phyloP scores from a whole-genome alignment of 345 rosid genomes.

The Garcia nutans region DNA sequence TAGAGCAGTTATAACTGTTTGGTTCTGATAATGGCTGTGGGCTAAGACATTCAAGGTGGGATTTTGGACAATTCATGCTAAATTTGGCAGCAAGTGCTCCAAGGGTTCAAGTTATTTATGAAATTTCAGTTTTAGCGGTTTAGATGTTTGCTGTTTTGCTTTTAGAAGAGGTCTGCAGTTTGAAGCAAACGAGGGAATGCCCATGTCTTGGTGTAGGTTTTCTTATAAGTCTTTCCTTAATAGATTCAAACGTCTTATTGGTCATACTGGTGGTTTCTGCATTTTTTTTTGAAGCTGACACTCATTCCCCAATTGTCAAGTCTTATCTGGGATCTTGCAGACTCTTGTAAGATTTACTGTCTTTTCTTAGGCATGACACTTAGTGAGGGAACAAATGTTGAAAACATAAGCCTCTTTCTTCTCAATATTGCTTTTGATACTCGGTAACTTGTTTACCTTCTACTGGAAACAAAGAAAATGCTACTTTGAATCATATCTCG shows the following conservation, averaged over 20 bases:
- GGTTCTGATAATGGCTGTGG: constrained; percentile 9
- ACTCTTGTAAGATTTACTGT: background rate
- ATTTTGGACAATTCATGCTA: constrained; percentile 5
- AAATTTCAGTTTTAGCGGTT: background rate
- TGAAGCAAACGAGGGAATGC: background rate
- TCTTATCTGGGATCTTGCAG: background rate
- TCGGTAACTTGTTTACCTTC: background rate
- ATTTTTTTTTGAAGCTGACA: constrained; percentile 4
- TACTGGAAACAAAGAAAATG: background rate
- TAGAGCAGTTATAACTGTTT: constrained; percentile 7
- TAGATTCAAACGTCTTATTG: background rate
- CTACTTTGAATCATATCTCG: background rate
- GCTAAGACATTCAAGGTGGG: constrained; percentile 8
- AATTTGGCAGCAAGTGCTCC: constrained; percentile 6
- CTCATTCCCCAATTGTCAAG: background rate
- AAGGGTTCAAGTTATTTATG: constrained; percentile 9
- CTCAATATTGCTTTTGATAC: background rate
- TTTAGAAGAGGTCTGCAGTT: constrained; percentile 6
- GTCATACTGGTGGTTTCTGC: background rate
- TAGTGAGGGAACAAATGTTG: background rate
- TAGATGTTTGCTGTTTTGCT: constrained; percentile 8
- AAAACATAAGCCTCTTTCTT: background rate
- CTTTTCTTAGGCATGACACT: background rate
- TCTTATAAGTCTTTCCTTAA: background rate
- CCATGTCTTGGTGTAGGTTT: constrained; percentile 3